These are phyloP conservation scores for Blastocystis sp. DNA, from an alignment of 352 stramenopile genomes.

Conservation along the genomic window DNA sequence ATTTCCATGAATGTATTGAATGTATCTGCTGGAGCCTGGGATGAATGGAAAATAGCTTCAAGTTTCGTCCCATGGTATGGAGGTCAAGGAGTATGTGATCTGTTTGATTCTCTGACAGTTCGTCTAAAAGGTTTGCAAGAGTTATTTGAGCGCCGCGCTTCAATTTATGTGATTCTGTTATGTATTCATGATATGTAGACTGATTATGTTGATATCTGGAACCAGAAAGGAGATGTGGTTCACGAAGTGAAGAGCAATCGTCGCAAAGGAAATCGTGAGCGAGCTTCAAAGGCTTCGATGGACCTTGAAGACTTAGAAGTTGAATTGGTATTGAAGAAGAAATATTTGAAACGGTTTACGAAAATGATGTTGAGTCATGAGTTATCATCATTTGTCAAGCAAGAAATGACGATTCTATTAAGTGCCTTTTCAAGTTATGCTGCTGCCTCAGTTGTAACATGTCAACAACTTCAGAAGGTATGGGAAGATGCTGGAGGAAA, in stretches of 20 bases:
- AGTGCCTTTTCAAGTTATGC: conserved; percentile 26
- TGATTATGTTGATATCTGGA: conserved; percentile 48
- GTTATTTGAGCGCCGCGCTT: conserved; percentile 6
- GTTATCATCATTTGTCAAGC: neutral
- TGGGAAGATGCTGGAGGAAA: conserved; percentile 10
- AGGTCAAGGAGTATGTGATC: neutral
- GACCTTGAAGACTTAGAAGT: neutral
- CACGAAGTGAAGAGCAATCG: conserved; percentile 11
- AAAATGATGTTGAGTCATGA: conserved; percentile 44
- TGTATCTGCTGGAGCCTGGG: neutral
- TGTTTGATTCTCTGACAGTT: neutral
- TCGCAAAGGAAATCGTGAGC: conserved; percentile 39
- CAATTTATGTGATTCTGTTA: neutral
- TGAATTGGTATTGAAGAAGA: neutral
- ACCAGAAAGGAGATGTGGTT: conserved; percentile 54
- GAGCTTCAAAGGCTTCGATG: neutral
- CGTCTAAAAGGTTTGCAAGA: conserved; percentile 15
- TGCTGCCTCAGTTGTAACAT: neutral
- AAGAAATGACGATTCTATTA: neutral
- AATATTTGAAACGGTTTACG: conserved; percentile 37
- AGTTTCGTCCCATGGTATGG: conserved; percentile 37
- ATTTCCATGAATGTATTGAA: neutral
- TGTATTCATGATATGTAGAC: neutral
- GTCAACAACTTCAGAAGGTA: conserved; percentile 14
- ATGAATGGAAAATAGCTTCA: neutral